Evolutionary conservation across 768 basidiomycete species (phyloP).

Genomic region (Trametes punicea): DNA sequence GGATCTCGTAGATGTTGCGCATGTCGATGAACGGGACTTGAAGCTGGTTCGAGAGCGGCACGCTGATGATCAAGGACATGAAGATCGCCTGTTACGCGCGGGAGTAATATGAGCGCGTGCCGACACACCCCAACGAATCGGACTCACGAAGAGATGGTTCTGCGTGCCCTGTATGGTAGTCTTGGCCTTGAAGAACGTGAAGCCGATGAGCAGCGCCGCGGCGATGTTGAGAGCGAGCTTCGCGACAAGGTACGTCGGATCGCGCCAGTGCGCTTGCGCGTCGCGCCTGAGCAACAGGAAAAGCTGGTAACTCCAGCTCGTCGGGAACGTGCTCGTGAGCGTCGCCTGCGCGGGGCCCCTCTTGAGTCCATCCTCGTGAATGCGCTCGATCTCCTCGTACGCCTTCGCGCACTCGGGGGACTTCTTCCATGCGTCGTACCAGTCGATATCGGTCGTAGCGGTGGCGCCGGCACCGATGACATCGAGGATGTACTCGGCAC

Average conservation of each 20-base stretch:
- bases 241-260: conserved; percentile 38
- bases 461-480: conserved; percentile 58
- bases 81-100: conserved; percentile 32
- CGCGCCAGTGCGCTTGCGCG: conserved; percentile 36
- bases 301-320: conserved; percentile 39
- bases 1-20: conserved; percentile 38
- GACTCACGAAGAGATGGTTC: conserved; percentile 41
- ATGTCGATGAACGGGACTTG: conserved; percentile 40
- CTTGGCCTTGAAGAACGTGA: conserved; percentile 39
- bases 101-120: background rate
- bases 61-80: conserved; percentile 33
- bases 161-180: conserved; percentile 39
- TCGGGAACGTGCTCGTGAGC: conserved; percentile 34
- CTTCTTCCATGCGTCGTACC: conserved; percentile 48
- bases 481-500: conserved; percentile 48
- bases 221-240: conserved; percentile 38
- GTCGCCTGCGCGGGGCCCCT: conserved; percentile 25
- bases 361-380: conserved; percentile 39
- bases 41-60: conserved; percentile 39
- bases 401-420: conserved; percentile 39
- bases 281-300: conserved; percentile 32
- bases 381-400: conserved; percentile 39
- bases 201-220: conserved; percentile 38
- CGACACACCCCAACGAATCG: background rate
- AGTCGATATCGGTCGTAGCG: conserved; percentile 41